Percentiles rank a stretch among this genome's conserved stretches.
Conservation (phyloP, 257 asterid genomes). For the Solanum corneliomulleri region DNA sequence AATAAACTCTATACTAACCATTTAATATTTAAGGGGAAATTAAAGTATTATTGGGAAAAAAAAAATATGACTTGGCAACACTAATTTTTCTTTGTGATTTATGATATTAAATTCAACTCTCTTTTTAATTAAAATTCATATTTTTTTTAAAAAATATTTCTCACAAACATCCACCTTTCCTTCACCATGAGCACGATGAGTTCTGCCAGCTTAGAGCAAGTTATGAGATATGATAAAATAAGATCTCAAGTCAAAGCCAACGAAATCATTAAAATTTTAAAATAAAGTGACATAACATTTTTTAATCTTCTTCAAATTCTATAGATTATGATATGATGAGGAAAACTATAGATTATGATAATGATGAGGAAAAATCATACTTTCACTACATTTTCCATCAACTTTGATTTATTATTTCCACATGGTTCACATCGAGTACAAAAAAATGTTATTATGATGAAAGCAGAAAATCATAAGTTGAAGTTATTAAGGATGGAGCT, state of each 20-base stretch:
- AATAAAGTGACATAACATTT: neutral
- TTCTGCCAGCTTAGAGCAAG: neutral
- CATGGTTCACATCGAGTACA: neutral
- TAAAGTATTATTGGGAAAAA: neutral
- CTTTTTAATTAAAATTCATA: neutral
- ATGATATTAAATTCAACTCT: neutral
- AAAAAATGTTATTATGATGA: neutral
- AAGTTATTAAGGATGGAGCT: too few species aligned
- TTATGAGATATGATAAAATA: neutral
- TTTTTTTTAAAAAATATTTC: neutral
- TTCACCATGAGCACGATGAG: neutral
- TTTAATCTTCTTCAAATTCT: neutral
- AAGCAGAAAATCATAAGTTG: neutral
- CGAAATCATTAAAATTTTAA: neutral
- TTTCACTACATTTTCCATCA: neutral
- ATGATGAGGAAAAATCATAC: neutral
- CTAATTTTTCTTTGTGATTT: fast-evolving
- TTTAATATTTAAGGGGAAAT: neutral
- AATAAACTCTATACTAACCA: neutral
- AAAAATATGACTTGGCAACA: too few species aligned
- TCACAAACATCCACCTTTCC: neutral
- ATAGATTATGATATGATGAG: neutral
- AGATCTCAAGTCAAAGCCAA: neutral
- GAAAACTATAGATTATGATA: too few species aligned
- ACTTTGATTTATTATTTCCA: neutral